Evolutionary conservation across 2,329 filamentous ascomycete genomes (phyloP).

Genomic region (Verticillium nubilum): DNA sequence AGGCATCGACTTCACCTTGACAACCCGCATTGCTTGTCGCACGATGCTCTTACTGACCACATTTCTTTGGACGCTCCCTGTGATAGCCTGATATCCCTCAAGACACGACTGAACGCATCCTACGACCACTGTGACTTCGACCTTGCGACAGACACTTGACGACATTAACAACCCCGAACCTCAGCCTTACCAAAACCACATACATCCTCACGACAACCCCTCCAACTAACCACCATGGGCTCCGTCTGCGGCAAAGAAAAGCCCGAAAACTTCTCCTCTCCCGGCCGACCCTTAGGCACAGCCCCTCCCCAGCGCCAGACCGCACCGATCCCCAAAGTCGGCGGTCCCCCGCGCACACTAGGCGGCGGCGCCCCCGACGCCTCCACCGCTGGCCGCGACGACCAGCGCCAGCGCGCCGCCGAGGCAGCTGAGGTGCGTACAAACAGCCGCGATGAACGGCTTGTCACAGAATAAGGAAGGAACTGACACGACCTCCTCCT

Average conservation of each 20-base stretch:
- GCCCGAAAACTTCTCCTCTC: slow-evolving; percentile 62
- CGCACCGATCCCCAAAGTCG: slow-evolving; percentile 46
- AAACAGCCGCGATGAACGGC: too few relatives aligned
- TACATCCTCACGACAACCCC: background rate
- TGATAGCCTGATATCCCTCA: too few relatives aligned
- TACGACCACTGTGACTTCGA: background rate
- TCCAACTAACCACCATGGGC: slow-evolving; percentile 56
- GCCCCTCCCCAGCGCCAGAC: slow-evolving; percentile 42
- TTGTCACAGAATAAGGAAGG: too few relatives aligned
- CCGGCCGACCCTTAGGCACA: slow-evolving; percentile 67
- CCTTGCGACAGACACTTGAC: background rate
- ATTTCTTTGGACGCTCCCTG: too few relatives aligned
- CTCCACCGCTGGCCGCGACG: slow-evolving; percentile 30
- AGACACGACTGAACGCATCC: too few relatives aligned
- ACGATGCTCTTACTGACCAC: too few relatives aligned
- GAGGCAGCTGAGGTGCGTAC: slow-evolving; percentile 74
- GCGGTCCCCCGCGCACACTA: slow-evolving; percentile 57
- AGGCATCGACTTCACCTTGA: background rate
- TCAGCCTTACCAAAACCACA: background rate
- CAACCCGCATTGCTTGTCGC: too few relatives aligned
- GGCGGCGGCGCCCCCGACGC: slow-evolving; percentile 41
- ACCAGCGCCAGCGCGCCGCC: slow-evolving; percentile 69
- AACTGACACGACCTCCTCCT: background rate
- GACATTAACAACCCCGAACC: background rate
- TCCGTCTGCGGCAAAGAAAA: slow-evolving; percentile 80